Conservation (phyloP, 164 flowering plant species). For the Macadamia integrifolia region DNA sequence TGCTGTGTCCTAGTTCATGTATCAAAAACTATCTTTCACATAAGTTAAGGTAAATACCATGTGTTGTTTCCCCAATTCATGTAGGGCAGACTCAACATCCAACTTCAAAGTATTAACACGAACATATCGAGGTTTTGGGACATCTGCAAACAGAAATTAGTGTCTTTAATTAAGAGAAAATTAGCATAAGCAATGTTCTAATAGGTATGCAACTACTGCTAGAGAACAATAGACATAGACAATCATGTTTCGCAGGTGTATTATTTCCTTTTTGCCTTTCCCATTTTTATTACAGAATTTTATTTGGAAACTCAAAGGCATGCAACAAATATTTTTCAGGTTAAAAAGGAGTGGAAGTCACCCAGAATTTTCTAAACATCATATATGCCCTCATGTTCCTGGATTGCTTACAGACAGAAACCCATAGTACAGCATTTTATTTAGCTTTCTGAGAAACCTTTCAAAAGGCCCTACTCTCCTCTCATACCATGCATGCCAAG, state of each 20-base stretch:
- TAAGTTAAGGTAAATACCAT: slow-evolving; percentile 27
- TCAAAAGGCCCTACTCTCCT: not conserved
- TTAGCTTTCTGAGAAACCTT: too few relatives aligned
- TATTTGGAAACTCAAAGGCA: too few relatives aligned
- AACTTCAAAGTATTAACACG: slow-evolving; percentile 82
- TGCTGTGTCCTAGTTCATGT: slow-evolving; percentile 40
- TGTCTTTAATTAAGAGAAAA: not conserved
- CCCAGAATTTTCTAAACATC: too few relatives aligned
- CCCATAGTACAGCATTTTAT: too few relatives aligned
- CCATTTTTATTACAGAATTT: too few relatives aligned
- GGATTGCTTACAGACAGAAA: too few relatives aligned
- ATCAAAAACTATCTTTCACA: slow-evolving; percentile 1
- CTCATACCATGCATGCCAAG: not conserved
- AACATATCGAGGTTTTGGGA: slow-evolving; percentile 67
- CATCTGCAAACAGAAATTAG: slow-evolving; percentile 39
- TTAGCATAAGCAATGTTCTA: not conserved
- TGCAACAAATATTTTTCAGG: too few relatives aligned
- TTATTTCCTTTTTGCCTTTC: not conserved
- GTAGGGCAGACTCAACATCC: slow-evolving; percentile 52
- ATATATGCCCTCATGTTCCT: too few relatives aligned
- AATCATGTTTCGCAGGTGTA: not conserved
- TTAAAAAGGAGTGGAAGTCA: too few relatives aligned
- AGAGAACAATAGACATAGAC: not conserved
- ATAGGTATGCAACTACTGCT: too few relatives aligned
- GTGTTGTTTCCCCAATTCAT: slow-evolving; percentile 43